Percentiles rank a stretch among this genome's conserved stretches.
These are phyloP conservation scores for Colletotrichum theobromicola DNA, from an alignment of 2,329 filamentous ascomycete species.

Conservation along the genomic window DNA sequence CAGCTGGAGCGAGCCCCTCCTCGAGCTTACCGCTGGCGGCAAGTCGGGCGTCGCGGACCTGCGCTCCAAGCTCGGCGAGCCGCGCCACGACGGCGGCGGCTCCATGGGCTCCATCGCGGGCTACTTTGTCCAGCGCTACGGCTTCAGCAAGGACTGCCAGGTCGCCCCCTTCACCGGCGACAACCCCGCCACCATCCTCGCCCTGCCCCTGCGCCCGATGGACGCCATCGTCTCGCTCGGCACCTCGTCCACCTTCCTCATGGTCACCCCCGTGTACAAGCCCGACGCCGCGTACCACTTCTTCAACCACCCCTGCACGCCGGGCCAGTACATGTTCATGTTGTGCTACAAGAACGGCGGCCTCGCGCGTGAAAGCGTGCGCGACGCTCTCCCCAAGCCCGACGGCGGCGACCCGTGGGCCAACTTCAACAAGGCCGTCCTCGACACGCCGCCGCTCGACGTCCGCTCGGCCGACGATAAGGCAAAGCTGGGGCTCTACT, in stretches of 20 bases:
- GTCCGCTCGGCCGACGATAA: conserved; percentile 56
- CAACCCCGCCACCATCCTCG: conserved; percentile 94
- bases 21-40: conserved; percentile 75
- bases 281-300: conserved; percentile 94
- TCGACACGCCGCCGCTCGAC: conserved; percentile 72
- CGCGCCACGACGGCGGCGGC: conserved; percentile 80
- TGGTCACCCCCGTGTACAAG: conserved; percentile 92
- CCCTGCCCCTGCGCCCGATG: conserved; percentile 82
- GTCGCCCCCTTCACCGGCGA: conserved; percentile 92
- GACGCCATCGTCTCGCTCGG: conserved; percentile 96
- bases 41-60: conserved; percentile 64
- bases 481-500: conserved; percentile 93
- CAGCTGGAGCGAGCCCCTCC: conserved; percentile 75
- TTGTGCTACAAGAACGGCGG: conserved; percentile 99
- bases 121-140: conserved; percentile 83
- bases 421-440: conserved; percentile 77
- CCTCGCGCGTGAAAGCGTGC: conserved; percentile 86
- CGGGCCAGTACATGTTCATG: conserved; percentile 99
- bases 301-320: conserved; percentile 94
- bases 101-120: conserved; percentile 75
- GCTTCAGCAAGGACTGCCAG: conserved; percentile 76
- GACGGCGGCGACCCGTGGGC: conserved; percentile 69
- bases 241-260: conserved; percentile 95
- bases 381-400: conserved; percentile 74
- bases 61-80: conserved; percentile 78